Conservation (phyloP, 2,329 filamentous ascomycete genomes). For the Fusarium torulosum region DNA sequence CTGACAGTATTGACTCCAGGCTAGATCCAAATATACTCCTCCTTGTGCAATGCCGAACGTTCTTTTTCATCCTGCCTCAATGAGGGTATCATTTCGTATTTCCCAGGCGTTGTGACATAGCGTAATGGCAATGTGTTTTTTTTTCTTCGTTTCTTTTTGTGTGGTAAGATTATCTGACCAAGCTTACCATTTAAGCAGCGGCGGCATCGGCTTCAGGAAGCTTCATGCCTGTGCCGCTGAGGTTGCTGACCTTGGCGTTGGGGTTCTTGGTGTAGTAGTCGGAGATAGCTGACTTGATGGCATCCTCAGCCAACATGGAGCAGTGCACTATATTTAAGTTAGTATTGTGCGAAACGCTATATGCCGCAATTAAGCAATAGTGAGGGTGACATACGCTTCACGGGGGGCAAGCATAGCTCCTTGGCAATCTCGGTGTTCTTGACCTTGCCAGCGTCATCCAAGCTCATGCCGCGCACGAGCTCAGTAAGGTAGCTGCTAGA, state of each 20-base stretch:
- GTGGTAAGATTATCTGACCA: conserved; percentile 12
- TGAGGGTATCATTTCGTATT: conserved; percentile 48
- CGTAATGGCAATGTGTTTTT: conserved; percentile 17
- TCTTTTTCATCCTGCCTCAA: conserved; percentile 39
- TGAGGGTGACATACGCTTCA: conserved; percentile 76
- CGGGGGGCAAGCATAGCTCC: conserved; percentile 89
- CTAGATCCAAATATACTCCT: conserved; percentile 21
- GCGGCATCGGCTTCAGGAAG: conserved; percentile 69
- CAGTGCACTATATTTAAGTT: conserved; percentile 76
- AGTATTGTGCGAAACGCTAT: conserved; percentile 43
- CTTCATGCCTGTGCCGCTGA: conserved; percentile 78
- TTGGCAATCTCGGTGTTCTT: conserved; percentile 99
- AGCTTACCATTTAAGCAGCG: conserved; percentile 42
- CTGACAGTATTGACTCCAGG: conserved; percentile 24
- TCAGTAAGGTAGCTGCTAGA: conserved; percentile 95
- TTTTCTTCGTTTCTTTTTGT: conserved; percentile 15
- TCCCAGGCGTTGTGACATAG: conserved; percentile 32
- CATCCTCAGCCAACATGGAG: conserved; percentile 92
- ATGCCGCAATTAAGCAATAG: conserved; percentile 12
- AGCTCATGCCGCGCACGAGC: conserved; percentile 91
- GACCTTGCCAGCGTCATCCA: conserved; percentile 92
- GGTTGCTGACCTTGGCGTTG: conserved; percentile 76
- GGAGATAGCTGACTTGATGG: conserved; percentile 89
- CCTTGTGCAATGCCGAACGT: conserved; percentile 16
- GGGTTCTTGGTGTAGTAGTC: conserved; percentile 95